Evolutionary conservation across 257 asterid species (phyloP).

Genomic region (Nicotiana attenuata): DNA sequence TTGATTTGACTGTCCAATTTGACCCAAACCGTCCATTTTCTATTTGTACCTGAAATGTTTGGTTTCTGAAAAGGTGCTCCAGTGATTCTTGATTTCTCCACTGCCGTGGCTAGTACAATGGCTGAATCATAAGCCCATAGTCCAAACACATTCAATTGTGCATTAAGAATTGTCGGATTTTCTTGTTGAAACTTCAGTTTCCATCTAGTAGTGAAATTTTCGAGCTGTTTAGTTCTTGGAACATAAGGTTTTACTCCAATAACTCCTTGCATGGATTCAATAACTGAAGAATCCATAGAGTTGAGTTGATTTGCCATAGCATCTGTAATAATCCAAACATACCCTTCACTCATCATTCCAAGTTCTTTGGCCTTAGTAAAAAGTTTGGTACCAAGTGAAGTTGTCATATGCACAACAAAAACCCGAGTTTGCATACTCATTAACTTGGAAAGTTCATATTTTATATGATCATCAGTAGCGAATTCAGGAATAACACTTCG

Average conservation of each 20-base stretch:
- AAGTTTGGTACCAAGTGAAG: constrained; percentile 28
- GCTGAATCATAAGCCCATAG: constrained; percentile 53
- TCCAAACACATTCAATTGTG: constrained; percentile 26
- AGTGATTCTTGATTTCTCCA: constrained; percentile 22
- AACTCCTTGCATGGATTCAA: constrained; percentile 51
- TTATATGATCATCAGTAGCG: constrained; percentile 40
- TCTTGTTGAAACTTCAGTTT: constrained; percentile 13
- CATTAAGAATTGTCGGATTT: constrained; percentile 8
- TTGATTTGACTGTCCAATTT: background rate
- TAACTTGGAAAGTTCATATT: constrained; percentile 34
- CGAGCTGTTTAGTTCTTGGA: constrained; percentile 22
- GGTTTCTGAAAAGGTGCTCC: constrained; percentile 13
- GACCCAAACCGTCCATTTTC: background rate
- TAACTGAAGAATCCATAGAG: constrained; percentile 15
- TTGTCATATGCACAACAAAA: constrained; percentile 38
- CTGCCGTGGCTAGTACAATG: constrained; percentile 45
- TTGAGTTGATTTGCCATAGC: constrained; percentile 28
- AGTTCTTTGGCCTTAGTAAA: constrained; percentile 27
- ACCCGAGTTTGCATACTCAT: constrained; percentile 55
- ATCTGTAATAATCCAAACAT: constrained; percentile 48
- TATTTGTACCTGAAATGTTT: constrained; percentile 11
- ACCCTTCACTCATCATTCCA: constrained; percentile 45
- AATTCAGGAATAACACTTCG: constrained; percentile 31
- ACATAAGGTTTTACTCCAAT: constrained; percentile 41
- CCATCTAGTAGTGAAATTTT: constrained; percentile 30